These are phyloP conservation scores for Lojkania enalia DNA, from an alignment of 2,329 filamentous ascomycete species.

Conservation along the genomic window DNA sequence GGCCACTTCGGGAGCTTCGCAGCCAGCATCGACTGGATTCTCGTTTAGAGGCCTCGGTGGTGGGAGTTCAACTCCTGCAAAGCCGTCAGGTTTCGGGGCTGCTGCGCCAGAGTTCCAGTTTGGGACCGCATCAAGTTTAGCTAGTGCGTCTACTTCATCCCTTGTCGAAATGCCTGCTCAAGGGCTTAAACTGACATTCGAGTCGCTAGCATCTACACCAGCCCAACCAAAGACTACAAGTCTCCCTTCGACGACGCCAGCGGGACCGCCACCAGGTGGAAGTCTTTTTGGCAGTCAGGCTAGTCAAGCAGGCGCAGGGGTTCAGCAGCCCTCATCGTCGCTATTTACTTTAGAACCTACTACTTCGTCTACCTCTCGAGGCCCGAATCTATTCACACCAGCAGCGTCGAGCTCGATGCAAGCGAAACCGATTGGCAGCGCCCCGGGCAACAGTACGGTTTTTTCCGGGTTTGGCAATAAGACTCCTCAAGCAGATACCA, in stretches of 20 bases:
- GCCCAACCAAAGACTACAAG: constrained; percentile 42
- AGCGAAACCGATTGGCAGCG: constrained; percentile 27
- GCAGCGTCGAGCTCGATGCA: constrained; percentile 23
- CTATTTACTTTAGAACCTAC: constrained; percentile 33
- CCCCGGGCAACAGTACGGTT: constrained; percentile 20
- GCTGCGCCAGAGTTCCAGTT: constrained; percentile 5
- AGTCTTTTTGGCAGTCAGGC: constrained; percentile 32
- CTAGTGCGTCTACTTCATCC: neutral
- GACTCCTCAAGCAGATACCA: constrained; percentile 33
- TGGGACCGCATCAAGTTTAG: neutral
- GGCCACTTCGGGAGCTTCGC: constrained; percentile 28
- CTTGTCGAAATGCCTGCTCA: neutral
- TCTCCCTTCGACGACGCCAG: constrained; percentile 44
- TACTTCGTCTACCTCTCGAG: constrained; percentile 28
- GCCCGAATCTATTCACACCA: constrained; percentile 34
- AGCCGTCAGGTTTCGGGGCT: constrained; percentile 25
- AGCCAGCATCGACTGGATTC: constrained; percentile 6
- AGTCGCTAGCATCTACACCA: constrained; percentile 31
- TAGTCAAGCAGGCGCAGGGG: constrained; percentile 15
- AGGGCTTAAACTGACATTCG: neutral
- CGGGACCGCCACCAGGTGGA: constrained; percentile 40
- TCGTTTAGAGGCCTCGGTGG: constrained; percentile 18
- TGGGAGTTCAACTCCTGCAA: constrained; percentile 16
- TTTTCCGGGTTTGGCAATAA: constrained; percentile 31
- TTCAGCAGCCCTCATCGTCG: constrained; percentile 18